Conservation (phyloP, 2,329 filamentous ascomycete species). For the Akanthomyces dipterigenus region DNA sequence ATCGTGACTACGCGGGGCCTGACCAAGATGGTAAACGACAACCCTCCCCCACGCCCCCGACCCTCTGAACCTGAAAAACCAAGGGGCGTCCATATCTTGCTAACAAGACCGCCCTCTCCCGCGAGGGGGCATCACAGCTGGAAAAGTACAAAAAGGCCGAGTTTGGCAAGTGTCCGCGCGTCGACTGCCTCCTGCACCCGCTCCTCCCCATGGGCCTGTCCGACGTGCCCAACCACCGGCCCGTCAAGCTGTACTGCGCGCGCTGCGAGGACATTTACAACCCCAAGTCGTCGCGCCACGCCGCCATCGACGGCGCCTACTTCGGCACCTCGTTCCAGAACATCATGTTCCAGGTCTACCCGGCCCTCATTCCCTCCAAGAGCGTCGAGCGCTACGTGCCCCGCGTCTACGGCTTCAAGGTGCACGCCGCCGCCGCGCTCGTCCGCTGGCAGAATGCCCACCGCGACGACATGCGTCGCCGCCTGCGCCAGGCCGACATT, state of each 20-base stretch:
- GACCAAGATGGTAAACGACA: conserved; percentile 77
- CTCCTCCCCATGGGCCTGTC: conserved; percentile 92
- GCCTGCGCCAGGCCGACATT: conserved; percentile 64
- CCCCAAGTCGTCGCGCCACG: conserved; percentile 93
- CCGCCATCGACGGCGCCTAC: conserved; percentile 93
- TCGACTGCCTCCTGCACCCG: conserved; percentile 88
- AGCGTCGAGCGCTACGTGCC: conserved; percentile 80
- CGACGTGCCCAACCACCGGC: conserved; percentile 78
- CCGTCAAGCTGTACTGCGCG: conserved; percentile 94
- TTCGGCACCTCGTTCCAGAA: conserved; percentile 98
- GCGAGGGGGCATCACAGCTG: conserved; percentile 61
- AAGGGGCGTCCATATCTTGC: too few relatives aligned
- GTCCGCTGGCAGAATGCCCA: conserved; percentile 84
- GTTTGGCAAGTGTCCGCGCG: conserved; percentile 95
- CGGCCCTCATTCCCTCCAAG: conserved; percentile 80
- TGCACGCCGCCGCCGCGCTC: conserved; percentile 82
- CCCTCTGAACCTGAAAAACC: too few relatives aligned
- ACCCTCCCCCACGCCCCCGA: neutral
- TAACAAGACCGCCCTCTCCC: too few relatives aligned
- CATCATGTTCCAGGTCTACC: conserved; percentile 98
- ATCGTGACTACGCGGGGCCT: conserved; percentile 93
- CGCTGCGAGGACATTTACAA: conserved; percentile 99
- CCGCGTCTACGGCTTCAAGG: conserved; percentile 88
- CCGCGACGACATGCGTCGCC: conserved; percentile 73
- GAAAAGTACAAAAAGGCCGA: conserved; percentile 99